Evolutionary conservation across 257 asterid genomes (phyloP), one percentile per base, ranked within the genome.

Genomic region (Primulina tabacum): DNA sequence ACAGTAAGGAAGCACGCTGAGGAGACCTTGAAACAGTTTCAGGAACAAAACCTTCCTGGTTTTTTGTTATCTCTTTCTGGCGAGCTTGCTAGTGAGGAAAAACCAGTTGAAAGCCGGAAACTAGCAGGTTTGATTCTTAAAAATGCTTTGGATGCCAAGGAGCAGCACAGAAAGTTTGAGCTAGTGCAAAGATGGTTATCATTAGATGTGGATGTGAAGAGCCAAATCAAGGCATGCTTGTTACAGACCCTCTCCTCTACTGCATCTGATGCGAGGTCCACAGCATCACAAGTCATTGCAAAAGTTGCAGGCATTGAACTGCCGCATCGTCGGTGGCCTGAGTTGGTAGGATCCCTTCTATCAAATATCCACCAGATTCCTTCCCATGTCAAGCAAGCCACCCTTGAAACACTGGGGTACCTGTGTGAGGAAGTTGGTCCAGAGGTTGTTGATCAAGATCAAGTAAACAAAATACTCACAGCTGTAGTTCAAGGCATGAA

Each of bases 121-220:
- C 78, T 86, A 68, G 89, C 89, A 5, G 92, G 92, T 32, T 71
- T 84, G 75, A 65, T 86, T 60, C 82, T 86, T 0, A 86, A 86
- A 79, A 86, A 86, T 75, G 82, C 88, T 6, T 73, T 86, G 88
- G 88, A 86, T 79, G 92, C 92, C 10, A 86, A 84, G 81, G 89
- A 86, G 67, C 89, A 84, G 62, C 85, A 80, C 62, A 73, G 88
- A 58, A 86, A 86, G 73, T 75, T 57, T 43, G 90, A 85, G 74
- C 86, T 82, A 55, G 77, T 77, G 29, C 86, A 85, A 58, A 73
- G 82, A 67, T 85, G 90, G 90, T 58, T 85, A 43, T 75, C 86
- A 28, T 37, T 85, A 12, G 90, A 85, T 24, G 72, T 60, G 63
- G 61, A 67, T 20, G 82, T 82, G 62, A 82, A 81, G 75, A 77